Conservation (phyloP, 2,329 filamentous ascomycete species). For the Fusarium sororula region DNA sequence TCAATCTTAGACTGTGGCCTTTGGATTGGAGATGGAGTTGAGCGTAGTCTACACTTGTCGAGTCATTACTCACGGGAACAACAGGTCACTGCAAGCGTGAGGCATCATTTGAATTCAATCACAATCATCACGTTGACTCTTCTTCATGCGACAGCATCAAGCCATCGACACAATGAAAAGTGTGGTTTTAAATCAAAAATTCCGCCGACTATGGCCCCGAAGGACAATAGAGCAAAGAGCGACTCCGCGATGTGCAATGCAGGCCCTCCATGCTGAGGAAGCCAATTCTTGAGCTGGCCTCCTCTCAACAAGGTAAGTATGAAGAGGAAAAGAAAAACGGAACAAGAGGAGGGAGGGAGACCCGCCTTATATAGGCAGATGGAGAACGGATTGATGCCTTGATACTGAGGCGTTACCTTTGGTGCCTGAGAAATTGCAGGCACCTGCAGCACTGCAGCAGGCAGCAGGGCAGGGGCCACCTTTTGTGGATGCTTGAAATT, state of each 20-base stretch:
- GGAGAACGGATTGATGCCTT: constrained; percentile 3
- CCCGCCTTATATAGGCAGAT: constrained; percentile 47
- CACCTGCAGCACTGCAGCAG: background rate
- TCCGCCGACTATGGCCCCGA: constrained; percentile 63
- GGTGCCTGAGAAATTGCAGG: constrained; percentile 10
- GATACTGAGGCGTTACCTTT: background rate
- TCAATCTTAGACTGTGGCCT: background rate
- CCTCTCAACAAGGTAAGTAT: constrained; percentile 64
- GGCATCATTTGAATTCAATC: accelerated
- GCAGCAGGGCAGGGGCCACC: constrained; percentile 4
- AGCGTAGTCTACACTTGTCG: accelerated
- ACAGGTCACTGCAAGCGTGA: accelerated
- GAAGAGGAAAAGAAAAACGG: constrained; percentile 53
- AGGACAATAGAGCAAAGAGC: constrained; percentile 60
- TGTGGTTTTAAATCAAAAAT: constrained; percentile 59
- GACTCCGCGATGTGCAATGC: constrained; percentile 66
- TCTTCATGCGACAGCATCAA: constrained; percentile 55
- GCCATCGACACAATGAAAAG: constrained; percentile 58
- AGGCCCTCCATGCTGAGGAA: constrained; percentile 57
- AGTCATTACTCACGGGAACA: accelerated
- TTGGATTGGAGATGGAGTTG: background rate
- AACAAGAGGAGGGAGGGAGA: background rate
- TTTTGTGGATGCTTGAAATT: background rate
- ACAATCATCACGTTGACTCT: constrained; percentile 38
- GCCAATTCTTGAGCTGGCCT: constrained; percentile 57